These are phyloP conservation scores for Acanthochlamys bracteata DNA, from an alignment of 106 monocot genomes.

Conservation along the genomic window DNA sequence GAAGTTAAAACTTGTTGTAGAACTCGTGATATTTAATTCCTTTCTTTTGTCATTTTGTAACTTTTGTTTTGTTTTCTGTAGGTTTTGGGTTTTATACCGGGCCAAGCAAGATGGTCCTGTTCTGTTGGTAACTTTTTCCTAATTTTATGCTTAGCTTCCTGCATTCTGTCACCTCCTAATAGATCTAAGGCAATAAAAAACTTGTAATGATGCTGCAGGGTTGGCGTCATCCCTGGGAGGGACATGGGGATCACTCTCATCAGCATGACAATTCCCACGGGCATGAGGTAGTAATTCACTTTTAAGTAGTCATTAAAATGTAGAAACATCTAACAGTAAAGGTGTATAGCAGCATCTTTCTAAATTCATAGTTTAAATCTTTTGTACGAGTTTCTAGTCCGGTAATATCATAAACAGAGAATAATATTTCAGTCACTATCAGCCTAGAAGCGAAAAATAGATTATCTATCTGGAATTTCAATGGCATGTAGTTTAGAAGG, in stretches of 20 bases:
- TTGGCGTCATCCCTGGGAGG: constrained; percentile 92
- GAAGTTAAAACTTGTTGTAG: too few relatives aligned
- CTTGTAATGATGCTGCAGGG: constrained; percentile 30
- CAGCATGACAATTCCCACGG: constrained; percentile 19
- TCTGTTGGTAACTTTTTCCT: constrained; percentile 33
- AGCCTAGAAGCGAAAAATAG: too few relatives aligned
- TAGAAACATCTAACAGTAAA: too few relatives aligned
- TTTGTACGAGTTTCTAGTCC: too few relatives aligned
- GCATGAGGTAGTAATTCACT: constrained; percentile 35
- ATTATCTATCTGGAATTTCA: too few relatives aligned
- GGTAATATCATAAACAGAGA: too few relatives aligned
- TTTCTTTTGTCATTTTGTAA: background rate
- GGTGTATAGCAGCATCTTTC: too few relatives aligned
- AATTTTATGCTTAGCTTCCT: constrained; percentile 6
- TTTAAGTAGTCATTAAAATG: background rate
- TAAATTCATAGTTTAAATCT: too few relatives aligned
- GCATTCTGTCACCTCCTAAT: background rate
- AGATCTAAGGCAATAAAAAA: background rate
- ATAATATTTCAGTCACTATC: too few relatives aligned
- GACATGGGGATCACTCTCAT: constrained; percentile 65
- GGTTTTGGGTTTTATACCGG: constrained; percentile 81
- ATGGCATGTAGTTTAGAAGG: too few relatives aligned
- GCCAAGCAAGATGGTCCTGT: constrained; percentile 89
- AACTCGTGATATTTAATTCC: background rate
- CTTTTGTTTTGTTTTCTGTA: constrained; percentile 9